These are phyloP conservation scores for Aspergillus brasiliensis DNA, from an alignment of 2,329 filamentous ascomycete species.

Conservation along the genomic window DNA sequence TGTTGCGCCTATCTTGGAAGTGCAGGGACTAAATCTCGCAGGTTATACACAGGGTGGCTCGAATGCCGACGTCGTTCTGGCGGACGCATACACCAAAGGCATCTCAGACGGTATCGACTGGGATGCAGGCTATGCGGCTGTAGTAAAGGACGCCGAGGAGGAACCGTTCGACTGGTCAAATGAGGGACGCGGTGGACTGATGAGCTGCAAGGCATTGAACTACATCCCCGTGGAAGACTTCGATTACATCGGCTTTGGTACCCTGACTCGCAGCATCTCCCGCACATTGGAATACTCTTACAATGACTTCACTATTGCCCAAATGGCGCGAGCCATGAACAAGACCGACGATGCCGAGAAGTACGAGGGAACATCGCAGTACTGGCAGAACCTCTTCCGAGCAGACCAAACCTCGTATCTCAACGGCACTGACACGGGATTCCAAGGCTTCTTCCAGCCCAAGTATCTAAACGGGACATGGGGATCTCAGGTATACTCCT, in stretches of 20 bases:
- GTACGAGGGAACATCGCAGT: conserved; percentile 61
- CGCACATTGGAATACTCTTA: conserved; percentile 76
- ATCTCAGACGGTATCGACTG: conserved; percentile 65
- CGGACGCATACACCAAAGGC: conserved; percentile 69
- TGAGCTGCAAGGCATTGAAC: conserved; percentile 68
- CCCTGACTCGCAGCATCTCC: conserved; percentile 69
- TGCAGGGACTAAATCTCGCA: conserved; percentile 8
- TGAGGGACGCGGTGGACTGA: conserved; percentile 68
- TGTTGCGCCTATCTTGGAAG: background rate
- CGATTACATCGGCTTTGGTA: conserved; percentile 66
- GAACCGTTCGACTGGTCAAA: conserved; percentile 71
- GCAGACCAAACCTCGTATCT: conserved; percentile 59
- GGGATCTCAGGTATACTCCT: conserved; percentile 57
- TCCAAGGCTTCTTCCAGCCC: conserved; percentile 72
- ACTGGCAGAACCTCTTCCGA: conserved; percentile 72
- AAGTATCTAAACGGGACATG: conserved; percentile 69
- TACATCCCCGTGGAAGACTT: conserved; percentile 73
- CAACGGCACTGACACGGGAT: conserved; percentile 64
- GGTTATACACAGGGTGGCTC: conserved; percentile 74
- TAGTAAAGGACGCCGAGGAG: conserved; percentile 69
- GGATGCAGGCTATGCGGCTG: conserved; percentile 66
- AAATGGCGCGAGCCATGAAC: conserved; percentile 62
- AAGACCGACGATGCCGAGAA: conserved; percentile 57
- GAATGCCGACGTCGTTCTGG: conserved; percentile 69
- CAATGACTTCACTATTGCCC: conserved; percentile 68